These are phyloP conservation scores for Pecoramyces ruminantium DNA, from an alignment of 192 early-diverging fungal genomes.

Conservation along the genomic window DNA sequence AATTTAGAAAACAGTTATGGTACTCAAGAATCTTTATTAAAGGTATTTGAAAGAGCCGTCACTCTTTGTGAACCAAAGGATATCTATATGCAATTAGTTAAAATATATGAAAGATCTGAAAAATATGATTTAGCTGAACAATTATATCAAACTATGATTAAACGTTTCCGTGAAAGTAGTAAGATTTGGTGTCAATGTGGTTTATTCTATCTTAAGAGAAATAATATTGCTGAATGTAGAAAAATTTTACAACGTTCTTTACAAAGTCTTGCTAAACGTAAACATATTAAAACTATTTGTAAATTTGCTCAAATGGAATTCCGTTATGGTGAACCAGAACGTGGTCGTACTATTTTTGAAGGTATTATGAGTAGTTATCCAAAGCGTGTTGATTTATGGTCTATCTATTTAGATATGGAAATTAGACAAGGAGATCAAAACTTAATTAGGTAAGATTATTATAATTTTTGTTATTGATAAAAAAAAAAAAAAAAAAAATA, in stretches of 20 bases:
- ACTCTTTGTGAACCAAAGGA: conserved; percentile 78
- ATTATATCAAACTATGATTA: conserved; percentile 52
- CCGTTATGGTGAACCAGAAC: conserved; percentile 88
- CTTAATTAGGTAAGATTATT: conserved; percentile 28
- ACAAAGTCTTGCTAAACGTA: conserved; percentile 75
- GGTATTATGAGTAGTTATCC: conserved; percentile 82
- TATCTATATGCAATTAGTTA: conserved; percentile 71
- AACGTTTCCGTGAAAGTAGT: conserved; percentile 74
- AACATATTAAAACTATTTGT: conserved; percentile 84
- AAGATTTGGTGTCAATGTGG: conserved; percentile 85
- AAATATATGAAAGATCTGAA: conserved; percentile 75
- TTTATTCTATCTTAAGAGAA: conserved; percentile 55
- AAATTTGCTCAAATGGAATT: conserved; percentile 98
- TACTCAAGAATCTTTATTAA: conserved; percentile 53
- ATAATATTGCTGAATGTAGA: conserved; percentile 58
- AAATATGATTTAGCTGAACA: conserved; percentile 58
- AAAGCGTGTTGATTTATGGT: conserved; percentile 91
- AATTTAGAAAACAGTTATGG: conserved; percentile 96
- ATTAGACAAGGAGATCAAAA: conserved; percentile 51
- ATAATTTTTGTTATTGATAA: no score
- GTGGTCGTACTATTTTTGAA: conserved; percentile 95
- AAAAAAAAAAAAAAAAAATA: no score
- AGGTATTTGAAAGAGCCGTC: conserved; percentile 75
- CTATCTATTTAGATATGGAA: conserved; percentile 94
- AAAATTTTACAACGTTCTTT: conserved; percentile 62